Conservation (phyloP, 1,284 basidiomycete genomes). For the Ceratobasidium sp. region DNA sequence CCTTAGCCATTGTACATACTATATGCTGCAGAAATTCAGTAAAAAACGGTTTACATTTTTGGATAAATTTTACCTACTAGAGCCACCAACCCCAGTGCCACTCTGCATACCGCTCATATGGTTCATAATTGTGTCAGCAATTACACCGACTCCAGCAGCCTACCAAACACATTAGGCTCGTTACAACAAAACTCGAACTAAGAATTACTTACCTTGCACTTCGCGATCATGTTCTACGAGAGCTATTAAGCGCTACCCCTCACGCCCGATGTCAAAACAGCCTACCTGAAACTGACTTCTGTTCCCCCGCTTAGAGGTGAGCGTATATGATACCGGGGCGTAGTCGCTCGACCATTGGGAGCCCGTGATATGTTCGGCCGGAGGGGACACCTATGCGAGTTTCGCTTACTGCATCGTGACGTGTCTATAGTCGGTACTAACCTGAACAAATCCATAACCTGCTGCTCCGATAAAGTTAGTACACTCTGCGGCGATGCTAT, state of each 20-base stretch:
- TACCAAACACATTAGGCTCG: not conserved
- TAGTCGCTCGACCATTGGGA: constrained; percentile 1
- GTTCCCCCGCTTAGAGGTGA: constrained; percentile 50
- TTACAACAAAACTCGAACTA: not conserved
- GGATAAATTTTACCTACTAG: constrained; percentile 18
- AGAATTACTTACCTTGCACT: constrained; percentile 17
- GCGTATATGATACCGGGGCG: constrained; percentile 45
- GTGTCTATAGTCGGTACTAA: constrained; percentile 42
- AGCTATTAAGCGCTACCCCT: not conserved
- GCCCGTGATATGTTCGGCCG: constrained; percentile 18
- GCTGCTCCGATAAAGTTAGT: constrained; percentile 43
- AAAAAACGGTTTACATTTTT: not conserved
- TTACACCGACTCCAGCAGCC: constrained; percentile 50
- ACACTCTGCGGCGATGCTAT: constrained; percentile 45
- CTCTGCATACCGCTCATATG: constrained; percentile 42
- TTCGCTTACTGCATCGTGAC: constrained; percentile 9
- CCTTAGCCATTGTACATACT: not conserved
- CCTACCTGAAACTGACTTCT: constrained; percentile 47
- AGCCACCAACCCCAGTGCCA: constrained; percentile 46
- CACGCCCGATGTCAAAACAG: not conserved
- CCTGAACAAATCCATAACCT: constrained; percentile 51
- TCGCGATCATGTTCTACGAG: constrained; percentile 48
- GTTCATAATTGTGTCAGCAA: constrained; percentile 48
- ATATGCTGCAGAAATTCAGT: constrained; percentile 11
- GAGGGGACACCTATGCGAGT: constrained; percentile 7